Evolutionary conservation across 23 red algal species (phyloP).

Genomic region (Gracilaria gracilis): DNA sequence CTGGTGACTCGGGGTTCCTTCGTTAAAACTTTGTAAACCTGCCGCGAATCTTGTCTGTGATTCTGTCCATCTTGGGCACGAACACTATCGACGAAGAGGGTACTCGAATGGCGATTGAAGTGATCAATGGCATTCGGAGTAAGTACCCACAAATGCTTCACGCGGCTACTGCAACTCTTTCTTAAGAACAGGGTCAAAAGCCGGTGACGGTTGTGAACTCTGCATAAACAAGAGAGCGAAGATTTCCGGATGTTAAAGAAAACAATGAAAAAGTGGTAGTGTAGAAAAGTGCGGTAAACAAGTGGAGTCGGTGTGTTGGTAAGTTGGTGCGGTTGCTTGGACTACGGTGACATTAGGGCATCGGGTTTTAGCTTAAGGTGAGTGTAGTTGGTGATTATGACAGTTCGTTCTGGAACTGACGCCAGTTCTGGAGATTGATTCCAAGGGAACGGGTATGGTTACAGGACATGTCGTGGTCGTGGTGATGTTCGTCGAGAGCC

Average conservation of each 20-base stretch:
- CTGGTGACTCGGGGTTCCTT: conserved; percentile 44
- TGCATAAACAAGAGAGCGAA: conserved; percentile 25
- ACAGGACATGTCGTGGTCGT: no score
- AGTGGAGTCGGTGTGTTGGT: conserved; percentile 31
- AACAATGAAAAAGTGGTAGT: conserved; percentile 25
- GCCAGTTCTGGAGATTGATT: not conserved
- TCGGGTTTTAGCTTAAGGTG: not conserved
- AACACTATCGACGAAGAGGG: conserved; percentile 43
- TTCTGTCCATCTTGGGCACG: conserved; percentile 59
- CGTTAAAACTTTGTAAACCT: conserved; percentile 60
- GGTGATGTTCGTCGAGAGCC: not conserved
- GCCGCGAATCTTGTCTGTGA: conserved; percentile 58
- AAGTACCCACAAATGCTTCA: conserved; percentile 70
- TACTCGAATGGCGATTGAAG: conserved; percentile 44
- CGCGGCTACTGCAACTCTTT: conserved; percentile 47
- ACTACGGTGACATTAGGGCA: not conserved
- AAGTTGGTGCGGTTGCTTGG: not conserved
- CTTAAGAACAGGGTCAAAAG: conserved; percentile 66
- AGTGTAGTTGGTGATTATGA: not conserved
- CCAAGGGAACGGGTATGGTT: not conserved
- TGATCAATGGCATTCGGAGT: conserved; percentile 59
- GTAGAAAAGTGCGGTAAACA: conserved; percentile 35
- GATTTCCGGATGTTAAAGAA: conserved; percentile 31
- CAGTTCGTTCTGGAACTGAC: not conserved
- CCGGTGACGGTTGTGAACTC: conserved; percentile 36